Percentiles rank a stretch among this genome's conserved stretches.
These are phyloP conservation scores for Plasmopara halstedii DNA, from an alignment of 352 stramenopile species.

Conservation along the genomic window DNA sequence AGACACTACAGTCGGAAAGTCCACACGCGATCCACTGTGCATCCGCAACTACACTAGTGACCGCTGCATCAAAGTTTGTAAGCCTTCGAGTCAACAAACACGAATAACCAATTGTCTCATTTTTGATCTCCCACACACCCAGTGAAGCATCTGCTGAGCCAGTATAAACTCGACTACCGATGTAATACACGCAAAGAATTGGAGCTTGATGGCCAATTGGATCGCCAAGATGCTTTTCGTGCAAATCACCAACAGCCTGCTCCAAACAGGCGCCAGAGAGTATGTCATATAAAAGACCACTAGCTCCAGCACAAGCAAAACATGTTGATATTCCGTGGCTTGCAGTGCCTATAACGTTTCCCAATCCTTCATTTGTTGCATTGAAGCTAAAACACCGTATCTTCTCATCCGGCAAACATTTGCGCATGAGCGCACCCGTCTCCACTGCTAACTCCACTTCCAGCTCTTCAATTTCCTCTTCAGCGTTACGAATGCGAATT, in stretches of 20 bases:
- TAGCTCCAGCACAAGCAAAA: constrained; percentile 39
- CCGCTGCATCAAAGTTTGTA: constrained; percentile 57
- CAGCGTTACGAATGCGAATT: constrained; percentile 55
- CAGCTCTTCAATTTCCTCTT: constrained; percentile 60
- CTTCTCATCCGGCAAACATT: constrained; percentile 48
- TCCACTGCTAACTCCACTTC: constrained; percentile 61
- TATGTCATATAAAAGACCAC: constrained; percentile 53
- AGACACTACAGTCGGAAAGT: constrained; percentile 63
- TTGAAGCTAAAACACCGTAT: constrained; percentile 75
- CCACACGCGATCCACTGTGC: constrained; percentile 45
- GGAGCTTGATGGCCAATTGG: constrained; percentile 54
- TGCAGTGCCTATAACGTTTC: constrained; percentile 63
- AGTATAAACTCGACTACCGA: constrained; percentile 57
- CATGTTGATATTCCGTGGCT: constrained; percentile 61
- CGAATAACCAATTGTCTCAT: constrained; percentile 41
- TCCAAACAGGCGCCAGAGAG: constrained; percentile 55
- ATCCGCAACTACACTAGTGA: constrained; percentile 63
- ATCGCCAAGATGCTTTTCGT: constrained; percentile 55
- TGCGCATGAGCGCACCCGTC: constrained; percentile 67
- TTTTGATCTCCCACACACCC: constrained; percentile 57
- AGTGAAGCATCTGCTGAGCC: constrained; percentile 55
- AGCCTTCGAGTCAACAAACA: constrained; percentile 42
- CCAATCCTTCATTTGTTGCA: constrained; percentile 54
- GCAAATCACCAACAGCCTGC: constrained; percentile 51
- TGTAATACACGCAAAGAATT: constrained; percentile 61